Evolutionary conservation across 139 green algal species (phyloP), one percentile per base, ranked within the genome.

Genomic region (Asterochloris erici): DNA sequence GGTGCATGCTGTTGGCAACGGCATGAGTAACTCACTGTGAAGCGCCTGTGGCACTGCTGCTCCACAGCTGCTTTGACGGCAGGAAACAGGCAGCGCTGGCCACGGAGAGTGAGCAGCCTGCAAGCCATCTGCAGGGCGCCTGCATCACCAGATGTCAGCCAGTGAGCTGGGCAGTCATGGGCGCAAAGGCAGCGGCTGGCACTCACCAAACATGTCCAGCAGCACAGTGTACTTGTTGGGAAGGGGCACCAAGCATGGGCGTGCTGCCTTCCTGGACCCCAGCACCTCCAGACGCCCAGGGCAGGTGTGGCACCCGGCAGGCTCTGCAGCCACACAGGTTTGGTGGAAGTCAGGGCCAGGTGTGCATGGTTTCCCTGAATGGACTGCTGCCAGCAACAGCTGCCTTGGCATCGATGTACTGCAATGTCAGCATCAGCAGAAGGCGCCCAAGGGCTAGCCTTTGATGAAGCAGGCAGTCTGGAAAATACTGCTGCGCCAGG

Each of bases 291-390:
- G 29, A 21, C 27, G 81, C 12, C 54, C 87, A n/a, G 77, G 66
- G 1, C 76, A 93, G 11, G 85, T 91, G 29, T 83, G 87, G 63
- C 47, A 73, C 6, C 86, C 95, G 79, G 85, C 81, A 15, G 38
- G 60, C 1, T 84, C 85, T 64, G 89, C 88, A 10, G 13, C 29
- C 29, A 26, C 85, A 28, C 71, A 79, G 27, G 78, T 95, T 54
- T 89, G 87, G 0, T 92, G 16, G 88, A 92, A 28, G 79, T 92
- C 24, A 90, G 84, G 85, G 82, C 90, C 0, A 79, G 78, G 82
- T 88, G 88, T 27, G 86, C 85, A 11, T 85, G 78, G 9, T 27
- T 79, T 13, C 12, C 74, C 68, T 23, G n/a, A 91, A 87, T 70
- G 54, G 15, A 12, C 62, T 77, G 0, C 73, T 89, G 62, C n/a